Conservation (phyloP, 1,139 yeast species). For the Dujonia santamariae region DNA sequence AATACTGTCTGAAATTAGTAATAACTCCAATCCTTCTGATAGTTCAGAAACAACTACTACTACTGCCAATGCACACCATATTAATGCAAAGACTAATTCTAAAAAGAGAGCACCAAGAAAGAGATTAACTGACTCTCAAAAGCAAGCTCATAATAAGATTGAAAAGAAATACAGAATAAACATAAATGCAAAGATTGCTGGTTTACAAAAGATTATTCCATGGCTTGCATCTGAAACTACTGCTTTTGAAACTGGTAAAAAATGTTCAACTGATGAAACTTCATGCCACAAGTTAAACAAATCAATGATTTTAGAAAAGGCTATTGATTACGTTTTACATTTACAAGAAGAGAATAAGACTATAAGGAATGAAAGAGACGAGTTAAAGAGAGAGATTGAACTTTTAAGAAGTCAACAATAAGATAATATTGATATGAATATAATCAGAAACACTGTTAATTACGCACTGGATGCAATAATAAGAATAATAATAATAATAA, state of each 20-base stretch:
- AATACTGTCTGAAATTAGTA: conserved; percentile 1
- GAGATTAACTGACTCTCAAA: conserved; percentile 58
- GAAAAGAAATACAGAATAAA: conserved; percentile 71
- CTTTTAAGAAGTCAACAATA: not conserved
- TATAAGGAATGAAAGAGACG: conserved; percentile 25
- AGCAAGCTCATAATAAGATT: conserved; percentile 69
- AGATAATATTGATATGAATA: not conserved
- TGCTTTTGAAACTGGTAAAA: conserved; percentile 50
- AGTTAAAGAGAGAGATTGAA: conserved; percentile 13
- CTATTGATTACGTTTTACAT: conserved; percentile 55
- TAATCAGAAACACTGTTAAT: too few species aligned
- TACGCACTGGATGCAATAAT: too few species aligned
- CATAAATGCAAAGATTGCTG: conserved; percentile 69
- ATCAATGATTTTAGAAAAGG: conserved; percentile 63
- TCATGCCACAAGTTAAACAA: conserved; percentile 46
- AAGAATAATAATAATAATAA: too few species aligned
- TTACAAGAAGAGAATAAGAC: conserved; percentile 44
- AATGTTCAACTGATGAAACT: conserved; percentile 12
- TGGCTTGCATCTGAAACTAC: conserved; percentile 58
- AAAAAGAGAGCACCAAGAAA: conserved; percentile 53
- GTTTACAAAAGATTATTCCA: conserved; percentile 61
- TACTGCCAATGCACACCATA: not conserved
- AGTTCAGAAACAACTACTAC: not conserved
- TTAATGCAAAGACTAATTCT: not conserved
- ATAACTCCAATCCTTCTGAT: too few species aligned